Evolutionary conservation across 768 basidiomycete genomes (phyloP).

Genomic region (Russula abietina): DNA sequence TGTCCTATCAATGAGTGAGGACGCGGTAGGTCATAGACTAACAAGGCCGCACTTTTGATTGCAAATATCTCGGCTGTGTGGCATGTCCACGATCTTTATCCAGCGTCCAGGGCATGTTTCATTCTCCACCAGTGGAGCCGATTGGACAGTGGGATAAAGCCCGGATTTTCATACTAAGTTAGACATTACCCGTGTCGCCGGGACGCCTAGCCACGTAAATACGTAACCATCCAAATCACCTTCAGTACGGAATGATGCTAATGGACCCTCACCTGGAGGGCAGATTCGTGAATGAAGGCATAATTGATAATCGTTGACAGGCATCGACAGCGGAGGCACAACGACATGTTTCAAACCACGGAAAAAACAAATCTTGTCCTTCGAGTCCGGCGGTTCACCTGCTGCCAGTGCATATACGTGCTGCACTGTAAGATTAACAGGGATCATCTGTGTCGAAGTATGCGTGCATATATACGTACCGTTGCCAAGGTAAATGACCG

Average conservation of each 20-base stretch:
- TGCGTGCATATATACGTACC: slow-evolving; percentile 13
- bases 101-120: slow-evolving; percentile 27
- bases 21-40: not conserved
- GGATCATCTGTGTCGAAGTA: not conserved
- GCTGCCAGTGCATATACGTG: slow-evolving; percentile 30
- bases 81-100: slow-evolving; percentile 36
- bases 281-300: not conserved
- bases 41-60: slow-evolving; percentile 51
- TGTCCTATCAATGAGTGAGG: slow-evolving; percentile 40
- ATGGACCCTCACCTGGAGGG: slow-evolving; percentile 46
- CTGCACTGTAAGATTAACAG: slow-evolving; percentile 20
- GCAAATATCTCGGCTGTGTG: slow-evolving; percentile 63
- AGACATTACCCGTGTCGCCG: slow-evolving; percentile 55
- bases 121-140: slow-evolving; percentile 38
- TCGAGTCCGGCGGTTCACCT: slow-evolving; percentile 29
- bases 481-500: slow-evolving; percentile 34
- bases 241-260: slow-evolving; percentile 67
- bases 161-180: slow-evolving; percentile 44
- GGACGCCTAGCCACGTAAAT: not conserved
- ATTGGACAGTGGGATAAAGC: slow-evolving; percentile 55
- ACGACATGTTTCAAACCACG: slow-evolving; percentile 28
- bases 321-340: slow-evolving; percentile 25
- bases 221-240: slow-evolving; percentile 72
- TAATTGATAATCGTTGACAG: too few relatives aligned
- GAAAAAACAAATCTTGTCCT: slow-evolving; percentile 25